phyloP scores from a whole-genome alignment of 306 rosid species.

The Citrullus mucosospermus region DNA sequence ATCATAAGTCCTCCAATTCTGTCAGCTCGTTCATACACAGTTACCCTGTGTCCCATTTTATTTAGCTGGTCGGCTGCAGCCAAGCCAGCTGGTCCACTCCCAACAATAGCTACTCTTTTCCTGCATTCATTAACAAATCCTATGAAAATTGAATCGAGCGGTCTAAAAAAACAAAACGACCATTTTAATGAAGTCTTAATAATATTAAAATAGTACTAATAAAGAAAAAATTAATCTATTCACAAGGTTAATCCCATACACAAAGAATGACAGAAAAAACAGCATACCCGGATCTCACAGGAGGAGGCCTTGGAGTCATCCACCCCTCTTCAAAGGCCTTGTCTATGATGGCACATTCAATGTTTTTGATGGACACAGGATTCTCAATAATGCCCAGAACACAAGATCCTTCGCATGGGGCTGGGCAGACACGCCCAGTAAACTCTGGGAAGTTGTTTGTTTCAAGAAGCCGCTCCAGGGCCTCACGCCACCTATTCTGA shows the following conservation, averaged over 20 bases:
- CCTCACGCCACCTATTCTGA: slow-evolving; percentile 96
- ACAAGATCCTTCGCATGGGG: slow-evolving; percentile 98
- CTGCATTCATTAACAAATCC: slow-evolving; percentile 27
- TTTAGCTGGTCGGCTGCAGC: slow-evolving; percentile 99
- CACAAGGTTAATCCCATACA: neutral
- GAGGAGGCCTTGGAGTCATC: slow-evolving; percentile 96
- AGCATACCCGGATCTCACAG: slow-evolving; percentile 70
- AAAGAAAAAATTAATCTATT: neutral
- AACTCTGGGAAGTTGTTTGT: slow-evolving; percentile 98
- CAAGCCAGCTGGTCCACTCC: slow-evolving; percentile 96
- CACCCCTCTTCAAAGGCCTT: slow-evolving; percentile 98
- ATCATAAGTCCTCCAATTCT: slow-evolving; percentile 92
- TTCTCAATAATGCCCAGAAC: slow-evolving; percentile 76
- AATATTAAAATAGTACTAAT: neutral
- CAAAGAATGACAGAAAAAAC: neutral
- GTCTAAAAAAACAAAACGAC: neutral
- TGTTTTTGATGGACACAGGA: slow-evolving; percentile 87
- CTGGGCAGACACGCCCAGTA: slow-evolving; percentile 97
- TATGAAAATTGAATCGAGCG: neutral
- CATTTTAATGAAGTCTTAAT: neutral
- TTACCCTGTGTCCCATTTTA: slow-evolving; percentile 73
- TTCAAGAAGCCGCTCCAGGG: slow-evolving; percentile 87
- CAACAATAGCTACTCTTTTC: slow-evolving; percentile 76
- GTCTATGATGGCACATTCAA: slow-evolving; percentile 95
- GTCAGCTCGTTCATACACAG: slow-evolving; percentile 48